Conservation (phyloP, 495 filamentous ascomycete genomes). For the Lophiotrema nucula region DNA sequence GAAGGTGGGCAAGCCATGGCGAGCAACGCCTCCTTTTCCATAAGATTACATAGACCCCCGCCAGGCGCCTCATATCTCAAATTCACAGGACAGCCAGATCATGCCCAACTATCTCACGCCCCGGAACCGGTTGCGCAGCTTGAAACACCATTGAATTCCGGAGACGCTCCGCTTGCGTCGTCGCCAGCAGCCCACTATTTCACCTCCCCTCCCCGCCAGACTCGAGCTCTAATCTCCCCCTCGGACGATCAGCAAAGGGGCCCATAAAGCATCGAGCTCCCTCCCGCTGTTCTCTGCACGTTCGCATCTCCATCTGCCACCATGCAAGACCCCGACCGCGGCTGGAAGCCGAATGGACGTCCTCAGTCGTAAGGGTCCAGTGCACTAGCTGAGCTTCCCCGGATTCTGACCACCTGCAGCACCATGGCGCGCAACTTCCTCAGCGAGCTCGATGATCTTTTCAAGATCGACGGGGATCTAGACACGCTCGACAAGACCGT, state of each 20-base stretch:
- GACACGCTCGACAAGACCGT: slow-evolving; percentile 73
- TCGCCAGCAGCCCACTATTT: not conserved
- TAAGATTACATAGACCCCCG: slow-evolving; percentile 5
- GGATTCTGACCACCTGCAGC: slow-evolving; percentile 48
- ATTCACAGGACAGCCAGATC: not conserved
- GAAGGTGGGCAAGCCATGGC: not conserved
- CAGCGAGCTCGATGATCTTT: slow-evolving; percentile 80
- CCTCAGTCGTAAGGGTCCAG: slow-evolving; percentile 66
- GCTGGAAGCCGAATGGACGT: slow-evolving; percentile 74
- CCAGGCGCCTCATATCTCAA: too few relatives aligned
- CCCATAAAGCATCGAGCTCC: not conserved
- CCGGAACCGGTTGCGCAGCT: slow-evolving; percentile 9
- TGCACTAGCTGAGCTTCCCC: not conserved
- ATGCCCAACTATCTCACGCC: slow-evolving; percentile 6
- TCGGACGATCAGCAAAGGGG: not conserved
- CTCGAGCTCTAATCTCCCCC: not conserved
- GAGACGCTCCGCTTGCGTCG: slow-evolving; percentile 20
- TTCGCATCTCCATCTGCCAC: not conserved
- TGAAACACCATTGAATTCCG: slow-evolving; percentile 20
- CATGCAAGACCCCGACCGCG: slow-evolving; percentile 49
- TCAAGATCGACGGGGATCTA: slow-evolving; percentile 71
- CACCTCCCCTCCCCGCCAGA: slow-evolving; percentile 1
- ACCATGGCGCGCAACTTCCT: slow-evolving; percentile 88
- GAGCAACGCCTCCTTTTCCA: slow-evolving; percentile 11
- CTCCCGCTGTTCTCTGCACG: not conserved